Evolutionary conservation across 345 rosid genomes (phyloP), one percentile per base, ranked within the genome.

Genomic region (Euclidium syriacum): DNA sequence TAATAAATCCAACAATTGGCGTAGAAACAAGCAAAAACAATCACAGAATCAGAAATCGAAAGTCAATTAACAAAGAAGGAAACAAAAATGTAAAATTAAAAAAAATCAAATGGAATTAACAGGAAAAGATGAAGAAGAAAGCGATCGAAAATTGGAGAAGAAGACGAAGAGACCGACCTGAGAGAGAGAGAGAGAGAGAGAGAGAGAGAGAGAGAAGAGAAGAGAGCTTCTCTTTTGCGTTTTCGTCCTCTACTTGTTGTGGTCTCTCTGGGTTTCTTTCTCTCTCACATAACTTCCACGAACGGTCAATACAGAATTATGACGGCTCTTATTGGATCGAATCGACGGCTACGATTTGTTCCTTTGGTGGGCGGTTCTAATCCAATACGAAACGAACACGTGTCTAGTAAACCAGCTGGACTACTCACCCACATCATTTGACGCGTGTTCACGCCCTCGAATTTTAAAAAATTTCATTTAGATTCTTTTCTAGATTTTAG

Each of bases 241-340:
- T 50, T 17, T 64, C 43, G 66, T 33, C 35, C 66, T 56, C 47
- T 55, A 43, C 49, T 60, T 61, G 73, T 65, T 32, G 0, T 22
- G 65, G 60, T 70, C 69, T 44, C 51, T 71, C 75, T 71, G 59
- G 36, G 74, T 56, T 63, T 70, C 66, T 58, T 56, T 35, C 65
- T 60, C 68, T 69, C 65, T 56, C 75, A 57, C 75, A 71, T 24
- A 71, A 71, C 70, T 71, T 71, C 75, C 70, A 56, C 75, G 75
- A 71, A 71, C 74, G 74, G 74, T 70, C 74, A 70, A 70, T 47
- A 70, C 57, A 27, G 68, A 53, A 39, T 56, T 25, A 71, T 63
- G 75, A 71, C 75, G 70, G 63, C 65, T 71, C 70, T 33, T 49
- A 24, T 40, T 57, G 36, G 54, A 40, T 56, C 10, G 1, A 32